Base-by-base conservation (phyloP, 257 asterid genomes). In the Hygrophila difformis region DNA sequence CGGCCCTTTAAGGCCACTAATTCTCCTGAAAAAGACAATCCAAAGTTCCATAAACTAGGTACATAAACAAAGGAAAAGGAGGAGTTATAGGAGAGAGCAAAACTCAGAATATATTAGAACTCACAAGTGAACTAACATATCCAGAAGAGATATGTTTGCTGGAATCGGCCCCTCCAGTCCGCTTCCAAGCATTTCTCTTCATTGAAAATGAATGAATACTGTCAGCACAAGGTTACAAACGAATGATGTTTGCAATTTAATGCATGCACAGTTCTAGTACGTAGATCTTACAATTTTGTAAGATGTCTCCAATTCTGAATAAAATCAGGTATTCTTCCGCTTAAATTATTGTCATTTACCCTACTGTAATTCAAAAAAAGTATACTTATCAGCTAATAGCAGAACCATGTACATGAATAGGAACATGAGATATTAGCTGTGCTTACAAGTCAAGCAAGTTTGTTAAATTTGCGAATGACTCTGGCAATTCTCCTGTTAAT, bases 111-210 rank as follows among this genome's bases (percentile, higher is more conserved):
- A 17, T 28, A 34, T 51, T n/a, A 62, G 41, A 35, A 79, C 96
- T 88, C 75, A 88, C 97, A 88, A 66, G 55, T 62, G 63, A 18
- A 23, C 47, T 61, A 88, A 68, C 67, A 57, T 59, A 65, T 70
- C 57, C 56, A 84, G 75, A 58, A 70, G 79, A 44, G 95, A 84
- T 61, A 88, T 76, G 68, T 56, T 67, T 29, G 60, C 39, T 43
- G 94, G 95, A 67, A 88, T 73, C 21, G 97, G 94, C 26, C 96
- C 95, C 56, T 65, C 69, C 55, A 88, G 63, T 69, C 97, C 97
- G 39, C 85, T 76, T n/a, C 94, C 89, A 21, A 81, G 71, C 91
- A 84, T 69, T 62, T 88, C 95, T 42, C 97, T 88, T 68, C 70
- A 75, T 44, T 24, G 34, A 51, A 51, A 42, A 40, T 21, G 24